Base-by-base conservation (phyloP, 768 basidiomycete species). In the Termitomyces sp. region DNA sequence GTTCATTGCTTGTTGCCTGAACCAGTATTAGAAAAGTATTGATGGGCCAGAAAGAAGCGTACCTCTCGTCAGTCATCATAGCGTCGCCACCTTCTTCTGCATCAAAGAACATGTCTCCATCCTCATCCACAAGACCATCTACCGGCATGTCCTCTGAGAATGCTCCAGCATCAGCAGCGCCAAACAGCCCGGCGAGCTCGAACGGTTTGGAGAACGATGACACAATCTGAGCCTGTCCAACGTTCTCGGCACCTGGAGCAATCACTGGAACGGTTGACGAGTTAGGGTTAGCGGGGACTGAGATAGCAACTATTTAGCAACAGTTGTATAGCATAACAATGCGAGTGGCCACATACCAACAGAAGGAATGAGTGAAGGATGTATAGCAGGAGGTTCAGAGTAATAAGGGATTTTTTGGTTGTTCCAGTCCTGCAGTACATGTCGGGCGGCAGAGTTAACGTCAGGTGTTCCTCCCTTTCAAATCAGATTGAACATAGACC, bases 321-420 rank as follows among this genome's bases (percentile, higher is more conserved):
- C 26, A 19, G 14, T 35, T 11, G 45, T 17, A 38, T 12, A 49
- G 34, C 41, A 24, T 9, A 6, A 30, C 34, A n/a, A n/a, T 17
- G 12, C 17, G 12, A 21, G 32, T 54, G n/a, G n/a, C 41, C 11
- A 62, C 61, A 50, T 66, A 70, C 79, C 67, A 6, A 72, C 74
- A 10, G 77, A 77, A 5, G 89, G 87, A 54, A 92, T 76, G 32
- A 82, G 77, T 0, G 90, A 91, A 0, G 91, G 87, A 66, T 95
- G 92, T 2, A 90, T 67, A 8, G 74, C 64, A 0, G 96, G 94
- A 9, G 94, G 93, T 2, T 74, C 67, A 4, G 93, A 90, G 72
- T 79, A 90, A 71, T 91, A 98, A 0, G 91, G 88, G 11, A 98
- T 96, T 65, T 93, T 96, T 68, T 97, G 93, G 55, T 91, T 84